phyloP scores from a whole-genome alignment of 495 filamentous ascomycete species.

The Geoglossum glabrum region DNA sequence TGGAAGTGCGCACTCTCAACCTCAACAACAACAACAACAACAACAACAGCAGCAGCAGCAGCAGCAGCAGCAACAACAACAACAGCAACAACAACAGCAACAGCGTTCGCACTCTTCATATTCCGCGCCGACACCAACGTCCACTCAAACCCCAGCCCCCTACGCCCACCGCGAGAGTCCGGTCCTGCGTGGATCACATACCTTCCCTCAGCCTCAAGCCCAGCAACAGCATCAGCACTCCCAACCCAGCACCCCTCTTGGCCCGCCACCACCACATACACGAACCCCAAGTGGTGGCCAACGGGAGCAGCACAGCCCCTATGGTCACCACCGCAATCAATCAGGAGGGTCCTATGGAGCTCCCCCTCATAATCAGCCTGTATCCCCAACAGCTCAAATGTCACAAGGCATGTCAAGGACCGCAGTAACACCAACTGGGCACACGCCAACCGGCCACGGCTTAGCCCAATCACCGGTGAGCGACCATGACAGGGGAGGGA shows the following conservation, averaged over 20 bases:
- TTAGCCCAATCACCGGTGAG: conserved; percentile 20
- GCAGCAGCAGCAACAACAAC: too few species aligned
- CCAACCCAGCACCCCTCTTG: conserved; percentile 35
- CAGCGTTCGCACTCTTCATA: conserved; percentile 28
- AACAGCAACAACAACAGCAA: conserved; percentile 13
- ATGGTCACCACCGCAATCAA: conserved; percentile 30
- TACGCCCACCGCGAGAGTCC: conserved; percentile 34
- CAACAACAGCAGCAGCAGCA: too few species aligned
- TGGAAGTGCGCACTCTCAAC: conserved; percentile 21
- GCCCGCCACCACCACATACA: conserved; percentile 25
- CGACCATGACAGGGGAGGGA: conserved; percentile 20
- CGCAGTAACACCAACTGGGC: conserved; percentile 21
- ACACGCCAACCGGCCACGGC: conserved; percentile 16
- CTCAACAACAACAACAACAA: conserved; percentile 19
- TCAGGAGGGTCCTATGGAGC: conserved; percentile 1
- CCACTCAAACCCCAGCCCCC: conserved; percentile 30
- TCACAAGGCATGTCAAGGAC: not conserved
- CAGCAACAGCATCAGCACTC: conserved; percentile 29
- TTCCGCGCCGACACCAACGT: conserved; percentile 35
- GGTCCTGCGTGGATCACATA: conserved; percentile 18
- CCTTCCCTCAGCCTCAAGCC: conserved; percentile 22
- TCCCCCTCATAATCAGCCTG: not conserved
- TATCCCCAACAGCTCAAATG: not conserved
- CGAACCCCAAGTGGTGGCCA: conserved; percentile 20
- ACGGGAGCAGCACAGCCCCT: conserved; percentile 30